A percentile compares a stretch with the other conserved stretches of the same genome.
These are phyloP conservation scores for Anthoceros angustus DNA, from an alignment of 225 moss, liverwort and hornwort species.

Conservation along the genomic window DNA sequence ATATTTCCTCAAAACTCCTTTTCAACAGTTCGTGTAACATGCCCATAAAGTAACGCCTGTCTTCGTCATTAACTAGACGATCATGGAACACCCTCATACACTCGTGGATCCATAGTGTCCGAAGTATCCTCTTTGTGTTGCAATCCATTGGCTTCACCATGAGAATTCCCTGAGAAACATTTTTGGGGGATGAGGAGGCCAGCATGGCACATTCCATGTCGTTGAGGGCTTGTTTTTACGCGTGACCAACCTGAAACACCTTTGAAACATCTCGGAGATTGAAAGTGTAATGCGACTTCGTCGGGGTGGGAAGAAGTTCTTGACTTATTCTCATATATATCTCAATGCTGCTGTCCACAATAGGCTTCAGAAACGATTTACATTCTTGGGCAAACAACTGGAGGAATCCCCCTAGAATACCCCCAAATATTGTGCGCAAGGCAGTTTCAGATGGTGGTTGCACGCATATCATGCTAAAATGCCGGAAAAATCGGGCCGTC, in stretches of 20 bases:
- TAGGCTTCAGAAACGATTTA: slow-evolving; percentile 50
- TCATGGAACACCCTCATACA: slow-evolving; percentile 88
- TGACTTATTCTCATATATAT: slow-evolving; percentile 66
- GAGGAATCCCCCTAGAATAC: slow-evolving; percentile 59
- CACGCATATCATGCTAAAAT: slow-evolving; percentile 81
- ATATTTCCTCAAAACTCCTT: slow-evolving; percentile 51
- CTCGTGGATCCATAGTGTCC: slow-evolving; percentile 76
- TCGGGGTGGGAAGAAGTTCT: slow-evolving; percentile 72
- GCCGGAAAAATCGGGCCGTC: slow-evolving; percentile 73
- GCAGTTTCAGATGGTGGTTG: slow-evolving; percentile 67
- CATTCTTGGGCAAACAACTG: slow-evolving; percentile 52
- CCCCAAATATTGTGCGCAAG: slow-evolving; percentile 58
- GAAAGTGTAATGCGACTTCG: slow-evolving; percentile 85
- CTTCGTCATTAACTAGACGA: slow-evolving; percentile 48
- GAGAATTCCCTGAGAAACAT: slow-evolving; percentile 44
- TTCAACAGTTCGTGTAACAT: slow-evolving; percentile 63
- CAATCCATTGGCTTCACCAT: slow-evolving; percentile 64
- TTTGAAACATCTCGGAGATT: slow-evolving; percentile 85
- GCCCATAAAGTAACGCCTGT: slow-evolving; percentile 41
- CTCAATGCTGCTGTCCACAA: slow-evolving; percentile 84
- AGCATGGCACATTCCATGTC: background rate
- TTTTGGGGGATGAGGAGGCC: background rate
- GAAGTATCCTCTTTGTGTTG: slow-evolving; percentile 51
- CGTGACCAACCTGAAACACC: slow-evolving; percentile 55
- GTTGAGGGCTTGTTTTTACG: background rate